These are phyloP conservation scores for Saturnispora kantuleensis DNA, from an alignment of 805 yeast species.

Conservation along the genomic window DNA sequence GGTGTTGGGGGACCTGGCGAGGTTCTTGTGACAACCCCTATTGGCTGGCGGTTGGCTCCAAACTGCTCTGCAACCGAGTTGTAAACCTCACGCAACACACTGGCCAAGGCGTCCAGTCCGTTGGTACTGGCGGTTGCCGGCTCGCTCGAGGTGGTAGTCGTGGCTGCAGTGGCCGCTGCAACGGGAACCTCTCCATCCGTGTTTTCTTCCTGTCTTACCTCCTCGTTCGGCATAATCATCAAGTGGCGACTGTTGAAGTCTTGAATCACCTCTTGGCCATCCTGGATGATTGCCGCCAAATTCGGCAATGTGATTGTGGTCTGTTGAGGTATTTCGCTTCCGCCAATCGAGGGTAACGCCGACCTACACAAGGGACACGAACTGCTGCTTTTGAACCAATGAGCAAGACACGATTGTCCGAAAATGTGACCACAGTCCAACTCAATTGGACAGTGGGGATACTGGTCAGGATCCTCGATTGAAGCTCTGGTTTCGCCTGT, in stretches of 20 bases:
- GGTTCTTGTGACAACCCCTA: too few relatives aligned
- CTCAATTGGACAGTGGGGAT: constrained; percentile 53
- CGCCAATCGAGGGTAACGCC: constrained; percentile 30
- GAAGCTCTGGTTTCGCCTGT: constrained; percentile 8
- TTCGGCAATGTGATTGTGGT: constrained; percentile 30
- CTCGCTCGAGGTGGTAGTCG: constrained; percentile 1
- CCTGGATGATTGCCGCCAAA: constrained; percentile 26
- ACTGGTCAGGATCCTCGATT: constrained; percentile 14
- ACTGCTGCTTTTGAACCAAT: constrained; percentile 68
- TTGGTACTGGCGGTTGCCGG: background rate
- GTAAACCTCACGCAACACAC: constrained; percentile 6
- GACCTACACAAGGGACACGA: constrained; percentile 85
- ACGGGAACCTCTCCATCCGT: too few relatives aligned
- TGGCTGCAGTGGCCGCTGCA: too few relatives aligned
- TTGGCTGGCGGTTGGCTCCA: background rate
- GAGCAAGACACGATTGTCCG: constrained; percentile 74
- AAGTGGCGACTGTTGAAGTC: constrained; percentile 25
- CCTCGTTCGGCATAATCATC: background rate
- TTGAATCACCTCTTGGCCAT: constrained; percentile 23
- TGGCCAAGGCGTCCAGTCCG: constrained; percentile 6
- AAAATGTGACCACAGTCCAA: constrained; percentile 84
- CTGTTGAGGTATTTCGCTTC: constrained; percentile 12
- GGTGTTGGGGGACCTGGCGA: background rate
- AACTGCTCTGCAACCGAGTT: constrained; percentile 4
- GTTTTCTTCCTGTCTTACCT: too few relatives aligned